Percentiles rank a stretch among this genome's conserved stretches.
Conservation (phyloP, 2,329 filamentous ascomycete species). For the Bisporella sp. region DNA sequence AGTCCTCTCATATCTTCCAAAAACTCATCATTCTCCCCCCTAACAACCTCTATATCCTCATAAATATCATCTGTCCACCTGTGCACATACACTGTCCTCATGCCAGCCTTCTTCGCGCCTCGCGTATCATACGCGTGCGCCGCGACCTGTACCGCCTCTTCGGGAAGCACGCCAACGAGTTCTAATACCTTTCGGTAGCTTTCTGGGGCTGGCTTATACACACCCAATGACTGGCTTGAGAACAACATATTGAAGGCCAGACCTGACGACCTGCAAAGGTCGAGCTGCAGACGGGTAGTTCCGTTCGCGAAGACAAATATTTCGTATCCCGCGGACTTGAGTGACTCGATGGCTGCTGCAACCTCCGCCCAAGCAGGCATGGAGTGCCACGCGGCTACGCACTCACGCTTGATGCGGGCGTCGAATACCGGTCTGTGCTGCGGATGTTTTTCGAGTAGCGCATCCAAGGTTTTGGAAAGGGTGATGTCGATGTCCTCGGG, state of each 20-base stretch:
- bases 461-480: conserved; percentile 34
- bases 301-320: conserved; percentile 48
- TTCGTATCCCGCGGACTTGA: conserved; percentile 33
- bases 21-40: conserved; percentile 31
- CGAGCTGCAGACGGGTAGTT: conserved; percentile 46
- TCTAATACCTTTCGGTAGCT: conserved; percentile 39
- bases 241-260: conserved; percentile 45
- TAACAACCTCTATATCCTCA: conserved; percentile 36
- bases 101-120: conserved; percentile 39
- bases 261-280: conserved; percentile 39
- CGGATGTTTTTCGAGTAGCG: conserved; percentile 24
- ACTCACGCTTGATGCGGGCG: neutral
- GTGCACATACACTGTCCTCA: conserved; percentile 45
- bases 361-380: conserved; percentile 43
- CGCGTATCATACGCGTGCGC: conserved; percentile 47
- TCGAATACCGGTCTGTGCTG: conserved; percentile 2
- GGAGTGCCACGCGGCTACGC: conserved; percentile 34
- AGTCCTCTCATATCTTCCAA: conserved; percentile 5
- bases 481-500: conserved; percentile 47
- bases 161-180: conserved; percentile 35
- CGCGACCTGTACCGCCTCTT: conserved; percentile 45
- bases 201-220: conserved; percentile 40
- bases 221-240: conserved; percentile 42
- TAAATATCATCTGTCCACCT: conserved; percentile 46
- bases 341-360: conserved; percentile 30